phyloP scores from a whole-genome alignment of 306 rosid genomes.

The cucumber (Cucumis sativus) region Cucumber_9930_V3 NC_026655.2:19619001-19619500 shows the following conservation, averaged over 20 bases:
- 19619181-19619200: neutral
- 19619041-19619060: too few relatives aligned
- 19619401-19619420: constrained; percentile 40
- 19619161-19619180: neutral
- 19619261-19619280: neutral
- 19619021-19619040: too few relatives aligned
- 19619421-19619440: constrained; percentile 17
- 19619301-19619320: neutral
- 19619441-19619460: constrained; percentile 35
- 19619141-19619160: neutral
- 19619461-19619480: constrained; percentile 45
- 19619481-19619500: constrained; percentile 45
- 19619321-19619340: constrained; percentile 14
- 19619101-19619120: too few relatives aligned
- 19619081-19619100: too few relatives aligned
- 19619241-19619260: too few relatives aligned
- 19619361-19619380: constrained; percentile 28
- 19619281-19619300: neutral
- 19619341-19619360: constrained; percentile 31
- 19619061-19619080: too few relatives aligned
- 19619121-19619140: neutral
- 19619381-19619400: constrained; percentile 30
- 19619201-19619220: neutral
- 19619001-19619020: too few relatives aligned
- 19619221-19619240: neutral